Evolutionary conservation across 352 stramenopile species (phyloP).

Genomic region (Globisporangium lucens): DNA sequence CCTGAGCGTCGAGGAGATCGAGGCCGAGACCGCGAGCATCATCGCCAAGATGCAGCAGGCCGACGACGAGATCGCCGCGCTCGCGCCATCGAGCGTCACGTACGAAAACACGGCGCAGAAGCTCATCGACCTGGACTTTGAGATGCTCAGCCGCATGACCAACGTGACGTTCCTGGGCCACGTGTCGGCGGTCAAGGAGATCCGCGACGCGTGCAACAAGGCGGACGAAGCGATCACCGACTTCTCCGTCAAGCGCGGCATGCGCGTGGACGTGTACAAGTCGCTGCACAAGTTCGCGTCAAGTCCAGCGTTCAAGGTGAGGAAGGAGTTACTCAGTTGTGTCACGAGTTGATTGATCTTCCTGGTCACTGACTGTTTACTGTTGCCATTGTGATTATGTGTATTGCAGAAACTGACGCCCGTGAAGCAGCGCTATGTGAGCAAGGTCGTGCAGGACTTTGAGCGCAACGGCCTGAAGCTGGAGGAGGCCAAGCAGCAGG

Average conservation of each 20-base stretch:
- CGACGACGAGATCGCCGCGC: conserved; percentile 64
- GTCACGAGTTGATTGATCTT: not conserved
- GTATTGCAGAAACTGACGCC: conserved; percentile 39
- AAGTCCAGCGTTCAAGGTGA: conserved; percentile 43
- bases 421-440: conserved; percentile 76
- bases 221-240: conserved; percentile 79
- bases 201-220: conserved; percentile 79
- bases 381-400: not conserved
- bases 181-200: conserved; percentile 56
- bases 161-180: conserved; percentile 87
- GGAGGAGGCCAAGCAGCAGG: conserved; percentile 51
- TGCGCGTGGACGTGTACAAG: conserved; percentile 86
- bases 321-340: not conserved
- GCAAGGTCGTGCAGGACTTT: conserved; percentile 73
- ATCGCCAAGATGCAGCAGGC: conserved; percentile 63
- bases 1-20: conserved; percentile 69
- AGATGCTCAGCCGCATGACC: conserved; percentile 79
- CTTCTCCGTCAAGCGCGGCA: conserved; percentile 71
- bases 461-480: conserved; percentile 86
- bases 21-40: conserved; percentile 61
- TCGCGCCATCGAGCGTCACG: conserved; percentile 35
- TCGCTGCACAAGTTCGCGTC: conserved; percentile 52
- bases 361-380: not conserved
- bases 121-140: conserved; percentile 78
- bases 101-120: conserved; percentile 77